Conservation (phyloP, 306 rosid species). For the Spatholobus suberectus region DNA sequence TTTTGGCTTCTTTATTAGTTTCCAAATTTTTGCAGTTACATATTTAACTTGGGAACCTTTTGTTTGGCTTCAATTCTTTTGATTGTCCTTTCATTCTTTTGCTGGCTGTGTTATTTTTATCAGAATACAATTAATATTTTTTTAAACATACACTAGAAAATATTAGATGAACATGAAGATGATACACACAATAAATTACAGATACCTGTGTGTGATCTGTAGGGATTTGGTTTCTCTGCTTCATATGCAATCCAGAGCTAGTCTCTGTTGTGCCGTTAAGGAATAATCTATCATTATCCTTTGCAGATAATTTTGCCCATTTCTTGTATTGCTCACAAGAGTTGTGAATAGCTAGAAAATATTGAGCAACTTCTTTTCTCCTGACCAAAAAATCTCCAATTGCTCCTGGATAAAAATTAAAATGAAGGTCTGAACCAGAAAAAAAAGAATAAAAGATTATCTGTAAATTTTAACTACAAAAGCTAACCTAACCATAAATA, state of each 20-base stretch:
- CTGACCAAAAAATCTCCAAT: conserved; percentile 56
- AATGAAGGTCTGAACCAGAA: conserved; percentile 1
- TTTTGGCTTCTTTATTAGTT: conserved; percentile 24
- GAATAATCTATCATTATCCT: conserved; percentile 24
- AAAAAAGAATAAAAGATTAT: not conserved
- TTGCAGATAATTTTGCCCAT: conserved; percentile 44
- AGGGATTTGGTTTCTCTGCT: conserved; percentile 52
- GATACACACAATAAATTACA: not conserved
- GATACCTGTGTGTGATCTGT: conserved; percentile 90
- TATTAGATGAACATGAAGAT: not conserved
- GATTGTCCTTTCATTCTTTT: conserved; percentile 17
- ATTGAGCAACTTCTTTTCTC: conserved; percentile 61
- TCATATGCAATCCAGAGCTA: conserved; percentile 42
- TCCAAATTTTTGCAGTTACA: not conserved
- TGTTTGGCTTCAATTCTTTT: conserved; percentile 21
- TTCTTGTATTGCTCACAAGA: conserved; percentile 50
- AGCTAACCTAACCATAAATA: conserved; percentile 30
- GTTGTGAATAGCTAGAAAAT: conserved; percentile 52
- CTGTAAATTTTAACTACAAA: conserved; percentile 26
- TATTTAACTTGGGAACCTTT: not conserved
- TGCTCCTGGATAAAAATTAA: conserved; percentile 60
- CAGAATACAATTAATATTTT: not conserved
- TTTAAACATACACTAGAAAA: conserved; percentile 1
- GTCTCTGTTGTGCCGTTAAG: conserved; percentile 26
- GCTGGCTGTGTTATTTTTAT: not conserved